These are phyloP conservation scores for Fusarium anguioides DNA, from an alignment of 2,329 filamentous ascomycete genomes.

Conservation along the genomic window DNA sequence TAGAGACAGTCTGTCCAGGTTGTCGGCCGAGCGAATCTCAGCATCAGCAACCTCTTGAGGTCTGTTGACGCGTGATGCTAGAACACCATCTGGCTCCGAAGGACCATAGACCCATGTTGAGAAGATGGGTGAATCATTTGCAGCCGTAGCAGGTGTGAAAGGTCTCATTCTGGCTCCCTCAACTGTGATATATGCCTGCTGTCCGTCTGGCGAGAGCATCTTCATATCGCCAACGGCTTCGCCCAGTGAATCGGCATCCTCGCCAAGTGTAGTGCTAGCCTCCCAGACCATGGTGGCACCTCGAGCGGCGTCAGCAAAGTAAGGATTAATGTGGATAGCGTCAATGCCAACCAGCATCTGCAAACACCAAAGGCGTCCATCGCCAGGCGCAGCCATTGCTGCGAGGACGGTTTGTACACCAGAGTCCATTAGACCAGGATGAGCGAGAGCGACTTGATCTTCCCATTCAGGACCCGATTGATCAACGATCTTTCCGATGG, in stretches of 20 bases:
- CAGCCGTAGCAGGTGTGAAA: not conserved
- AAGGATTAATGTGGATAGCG: not conserved
- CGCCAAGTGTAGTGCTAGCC: not conserved
- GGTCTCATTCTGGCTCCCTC: slow-evolving; percentile 1
- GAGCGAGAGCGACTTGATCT: not conserved
- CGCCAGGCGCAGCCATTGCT: slow-evolving; percentile 5
- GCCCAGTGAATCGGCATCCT: not conserved
- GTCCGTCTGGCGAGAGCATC: not conserved
- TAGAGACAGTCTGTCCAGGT: not conserved
- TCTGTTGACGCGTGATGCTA: not conserved
- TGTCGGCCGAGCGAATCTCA: slow-evolving; percentile 9
- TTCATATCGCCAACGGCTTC: slow-evolving; percentile 1
- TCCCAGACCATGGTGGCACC: slow-evolving; percentile 6
- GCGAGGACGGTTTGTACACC: slow-evolving; percentile 1
- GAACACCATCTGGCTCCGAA: slow-evolving; percentile 1
- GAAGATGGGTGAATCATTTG: not conserved
- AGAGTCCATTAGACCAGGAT: slow-evolving; percentile 11
- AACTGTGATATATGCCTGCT: not conserved
- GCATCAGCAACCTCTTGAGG: not conserved
- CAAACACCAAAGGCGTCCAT: slow-evolving; percentile 3
- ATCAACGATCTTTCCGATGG: not conserved
- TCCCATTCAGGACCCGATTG: slow-evolving; percentile 4
- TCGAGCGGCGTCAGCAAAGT: not conserved
- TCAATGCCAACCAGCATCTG: slow-evolving; percentile 3
- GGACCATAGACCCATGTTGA: not conserved